Evolutionary conservation across 2,329 filamentous ascomycete genomes (phyloP).

Genomic region (Penicillium sumatraense): DNA sequence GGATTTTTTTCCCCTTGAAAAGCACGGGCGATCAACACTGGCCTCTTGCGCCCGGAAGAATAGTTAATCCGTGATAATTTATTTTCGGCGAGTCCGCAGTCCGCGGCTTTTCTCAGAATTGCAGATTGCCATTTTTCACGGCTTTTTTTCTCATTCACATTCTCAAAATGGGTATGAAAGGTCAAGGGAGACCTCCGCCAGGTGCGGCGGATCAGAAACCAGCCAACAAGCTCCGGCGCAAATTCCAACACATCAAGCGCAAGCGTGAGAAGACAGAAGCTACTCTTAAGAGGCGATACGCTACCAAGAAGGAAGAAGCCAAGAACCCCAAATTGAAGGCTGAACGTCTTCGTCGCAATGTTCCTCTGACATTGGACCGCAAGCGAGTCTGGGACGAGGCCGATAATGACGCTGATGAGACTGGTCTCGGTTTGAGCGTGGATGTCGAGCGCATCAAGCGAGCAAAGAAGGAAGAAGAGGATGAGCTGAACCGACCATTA

Average conservation of each 20-base stretch:
- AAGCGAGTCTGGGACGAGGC: constrained; percentile 90
- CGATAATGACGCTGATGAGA: constrained; percentile 56
- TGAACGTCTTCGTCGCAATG: constrained; percentile 75
- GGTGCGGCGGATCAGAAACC: constrained; percentile 59
- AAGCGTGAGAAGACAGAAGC: constrained; percentile 77
- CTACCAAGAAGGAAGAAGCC: constrained; percentile 81
- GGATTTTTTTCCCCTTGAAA: constrained; percentile 9
- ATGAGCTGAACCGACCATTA: constrained; percentile 40
- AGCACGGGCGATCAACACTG: constrained; percentile 14
- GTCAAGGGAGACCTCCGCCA: constrained; percentile 46
- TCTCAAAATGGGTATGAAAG: constrained; percentile 55
- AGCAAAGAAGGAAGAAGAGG: constrained; percentile 51
- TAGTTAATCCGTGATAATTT: constrained; percentile 33
- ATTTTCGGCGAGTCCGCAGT: constrained; percentile 25
- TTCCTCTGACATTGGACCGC: constrained; percentile 79
- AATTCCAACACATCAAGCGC: constrained; percentile 76
- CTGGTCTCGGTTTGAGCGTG: constrained; percentile 50
- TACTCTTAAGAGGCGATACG: constrained; percentile 76
- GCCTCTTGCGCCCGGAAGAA: constrained; percentile 25
- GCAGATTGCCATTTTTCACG: too few species aligned
- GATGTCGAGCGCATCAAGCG: constrained; percentile 55
- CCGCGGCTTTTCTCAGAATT: constrained; percentile 5
- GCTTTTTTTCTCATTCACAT: background rate
- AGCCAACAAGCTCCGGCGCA: constrained; percentile 78
- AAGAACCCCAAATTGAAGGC: constrained; percentile 77